Evolutionary conservation across 345 rosid genomes (phyloP).

Genomic region (Bruguiera parviflora): DNA sequence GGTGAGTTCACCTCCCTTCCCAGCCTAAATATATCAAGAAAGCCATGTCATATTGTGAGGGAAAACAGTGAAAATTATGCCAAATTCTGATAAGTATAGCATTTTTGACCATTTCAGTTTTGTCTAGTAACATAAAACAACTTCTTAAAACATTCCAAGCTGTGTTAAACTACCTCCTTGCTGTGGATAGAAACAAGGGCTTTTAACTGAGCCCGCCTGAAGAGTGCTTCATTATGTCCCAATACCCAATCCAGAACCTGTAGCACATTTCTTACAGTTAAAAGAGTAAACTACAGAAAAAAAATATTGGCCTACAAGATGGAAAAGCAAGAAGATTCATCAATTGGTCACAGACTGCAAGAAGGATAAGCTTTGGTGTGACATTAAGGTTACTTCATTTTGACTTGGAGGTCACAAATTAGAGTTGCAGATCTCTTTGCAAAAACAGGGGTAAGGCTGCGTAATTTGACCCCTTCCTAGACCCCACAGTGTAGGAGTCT

Average conservation of each 20-base stretch:
- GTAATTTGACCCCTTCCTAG: no score
- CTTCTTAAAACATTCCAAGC: constrained; percentile 1
- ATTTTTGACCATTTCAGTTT: not conserved
- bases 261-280: constrained; percentile 8
- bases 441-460: no score
- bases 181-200: constrained; percentile 91
- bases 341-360: no score
- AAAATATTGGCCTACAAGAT: not conserved
- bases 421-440: no score
- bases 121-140: constrained; percentile 7
- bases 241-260: constrained; percentile 84
- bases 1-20: constrained; percentile 96
- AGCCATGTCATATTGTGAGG: constrained; percentile 24
- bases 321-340: not conserved
- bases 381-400: no score
- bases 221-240: constrained; percentile 86
- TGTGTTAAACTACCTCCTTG: constrained; percentile 57
- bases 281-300: not conserved
- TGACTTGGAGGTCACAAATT: no score
- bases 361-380: no score
- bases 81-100: not conserved
- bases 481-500: no score
- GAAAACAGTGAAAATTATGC: constrained; percentile 14
- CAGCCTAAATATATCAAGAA: constrained; percentile 61
- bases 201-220: constrained; percentile 93